Percentiles rank a stretch among this genome's conserved stretches.
Evolutionary conservation across 345 rosid species (phyloP).

Genomic region (Pistacia vera): DNA sequence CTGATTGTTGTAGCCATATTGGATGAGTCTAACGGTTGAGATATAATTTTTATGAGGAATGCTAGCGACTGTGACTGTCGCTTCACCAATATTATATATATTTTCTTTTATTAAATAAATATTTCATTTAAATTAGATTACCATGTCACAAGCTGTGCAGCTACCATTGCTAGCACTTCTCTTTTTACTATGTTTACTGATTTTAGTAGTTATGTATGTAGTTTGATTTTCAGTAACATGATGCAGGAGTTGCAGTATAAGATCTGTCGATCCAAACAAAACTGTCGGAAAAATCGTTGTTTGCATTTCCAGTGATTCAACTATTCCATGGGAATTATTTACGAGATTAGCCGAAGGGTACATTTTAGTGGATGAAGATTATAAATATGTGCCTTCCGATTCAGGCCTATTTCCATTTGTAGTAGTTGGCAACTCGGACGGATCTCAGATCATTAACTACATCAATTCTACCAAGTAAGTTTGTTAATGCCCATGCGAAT

Average conservation of each 20-base stretch:
- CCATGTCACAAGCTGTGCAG: no score
- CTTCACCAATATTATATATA: no score
- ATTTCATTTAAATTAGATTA: no score
- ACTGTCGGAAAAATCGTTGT: conserved; percentile 58
- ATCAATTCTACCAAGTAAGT: conserved; percentile 59
- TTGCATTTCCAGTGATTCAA: conserved; percentile 39
- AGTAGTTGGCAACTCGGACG: conserved; percentile 51
- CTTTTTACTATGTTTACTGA: no score
- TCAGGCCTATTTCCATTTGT: conserved; percentile 57
- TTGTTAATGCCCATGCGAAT: background rate
- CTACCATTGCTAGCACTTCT: no score
- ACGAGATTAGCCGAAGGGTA: conserved; percentile 58
- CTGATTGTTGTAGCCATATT: no score
- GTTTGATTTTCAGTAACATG: no score
- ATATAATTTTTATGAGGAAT: no score
- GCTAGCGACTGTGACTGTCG: no score
- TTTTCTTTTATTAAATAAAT: no score
- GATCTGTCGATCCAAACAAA: conserved; percentile 60
- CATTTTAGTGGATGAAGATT: conserved; percentile 46
- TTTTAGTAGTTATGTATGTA: no score
- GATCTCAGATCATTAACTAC: conserved; percentile 53
- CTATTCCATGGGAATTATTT: conserved; percentile 36
- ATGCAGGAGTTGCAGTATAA: conserved; percentile 61
- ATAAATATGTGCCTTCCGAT: conserved; percentile 42
- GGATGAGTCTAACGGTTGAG: no score